Conservation (phyloP, 257 asterid species). For the Cynanchum wilfordii region DNA sequence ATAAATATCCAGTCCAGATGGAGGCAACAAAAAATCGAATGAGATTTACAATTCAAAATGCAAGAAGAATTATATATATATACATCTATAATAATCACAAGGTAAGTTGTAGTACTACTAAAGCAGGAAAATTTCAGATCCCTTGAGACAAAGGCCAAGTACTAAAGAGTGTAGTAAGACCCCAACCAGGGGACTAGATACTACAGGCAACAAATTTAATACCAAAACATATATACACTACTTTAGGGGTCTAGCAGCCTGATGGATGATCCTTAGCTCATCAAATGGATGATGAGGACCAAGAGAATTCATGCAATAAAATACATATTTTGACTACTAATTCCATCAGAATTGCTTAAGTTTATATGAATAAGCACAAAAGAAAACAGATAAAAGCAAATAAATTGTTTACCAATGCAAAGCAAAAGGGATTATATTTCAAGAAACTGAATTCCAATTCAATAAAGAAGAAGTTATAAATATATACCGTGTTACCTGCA, state of each 20-base stretch:
- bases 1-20: neutral
- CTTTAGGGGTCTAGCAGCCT: neutral
- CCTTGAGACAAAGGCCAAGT: neutral
- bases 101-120: neutral
- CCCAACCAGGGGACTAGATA: neutral
- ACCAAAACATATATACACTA: neutral
- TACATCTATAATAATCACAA: neutral
- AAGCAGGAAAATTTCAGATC: neutral
- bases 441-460: neutral
- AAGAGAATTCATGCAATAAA: neutral
- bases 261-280: neutral
- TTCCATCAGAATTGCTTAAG: neutral
- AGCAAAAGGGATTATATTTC: neutral
- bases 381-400: neutral
- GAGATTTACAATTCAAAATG: neutral
- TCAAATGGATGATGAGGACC: neutral
- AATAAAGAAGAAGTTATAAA: constrained; percentile 1
- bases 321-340: neutral
- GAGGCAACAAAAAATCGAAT: neutral
- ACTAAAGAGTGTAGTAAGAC: neutral
- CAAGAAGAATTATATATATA: neutral
- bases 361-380: neutral
- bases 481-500: constrained; percentile 52
- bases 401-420: neutral
- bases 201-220: neutral